Evolutionary conservation across 2,329 filamentous ascomycete species (phyloP).

Genomic region (Teratosphaeria destructans): DNA sequence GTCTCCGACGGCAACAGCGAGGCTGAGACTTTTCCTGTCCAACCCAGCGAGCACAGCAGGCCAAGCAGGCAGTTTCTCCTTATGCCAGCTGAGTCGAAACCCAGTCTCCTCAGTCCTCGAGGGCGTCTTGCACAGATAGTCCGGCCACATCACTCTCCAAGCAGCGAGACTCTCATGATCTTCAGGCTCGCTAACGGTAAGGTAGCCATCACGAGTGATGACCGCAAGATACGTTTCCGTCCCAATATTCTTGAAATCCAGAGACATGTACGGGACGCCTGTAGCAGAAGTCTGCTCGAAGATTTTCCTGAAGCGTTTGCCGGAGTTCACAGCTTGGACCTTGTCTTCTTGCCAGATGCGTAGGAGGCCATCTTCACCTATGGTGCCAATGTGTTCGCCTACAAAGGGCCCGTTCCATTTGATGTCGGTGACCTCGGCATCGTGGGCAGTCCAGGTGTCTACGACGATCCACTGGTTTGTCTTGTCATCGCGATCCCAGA

Average conservation of each 20-base stretch:
- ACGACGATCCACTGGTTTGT: conserved; percentile 68
- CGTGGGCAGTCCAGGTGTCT: conserved; percentile 84
- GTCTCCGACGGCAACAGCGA: conserved; percentile 82
- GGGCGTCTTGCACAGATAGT: conserved; percentile 60
- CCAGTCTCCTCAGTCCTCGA: conserved; percentile 73
- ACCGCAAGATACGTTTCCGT: conserved; percentile 78
- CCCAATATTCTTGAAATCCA: conserved; percentile 78
- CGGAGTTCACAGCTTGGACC: conserved; percentile 60
- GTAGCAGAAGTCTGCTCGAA: conserved; percentile 55
- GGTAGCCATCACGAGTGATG: conserved; percentile 68
- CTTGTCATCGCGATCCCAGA: conserved; percentile 72
- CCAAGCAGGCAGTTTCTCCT: conserved; percentile 72
- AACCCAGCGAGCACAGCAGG: conserved; percentile 70
- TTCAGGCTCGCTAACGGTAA: conserved; percentile 75
- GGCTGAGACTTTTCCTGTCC: conserved; percentile 62
- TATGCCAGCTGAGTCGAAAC: conserved; percentile 80
- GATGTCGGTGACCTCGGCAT: conserved; percentile 80
- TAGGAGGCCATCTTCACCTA: conserved; percentile 81
- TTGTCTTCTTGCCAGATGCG: conserved; percentile 90
- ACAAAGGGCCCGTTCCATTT: conserved; percentile 90
- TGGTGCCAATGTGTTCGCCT: conserved; percentile 77
- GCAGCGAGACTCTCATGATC: conserved; percentile 71
- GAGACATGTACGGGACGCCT: conserved; percentile 60
- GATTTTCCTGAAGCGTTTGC: conserved; percentile 69
- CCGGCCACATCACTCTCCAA: conserved; percentile 65